Evolutionary conservation across 805 yeast species (phyloP).

Genomic region (Yamadazyma laniorum): DNA sequence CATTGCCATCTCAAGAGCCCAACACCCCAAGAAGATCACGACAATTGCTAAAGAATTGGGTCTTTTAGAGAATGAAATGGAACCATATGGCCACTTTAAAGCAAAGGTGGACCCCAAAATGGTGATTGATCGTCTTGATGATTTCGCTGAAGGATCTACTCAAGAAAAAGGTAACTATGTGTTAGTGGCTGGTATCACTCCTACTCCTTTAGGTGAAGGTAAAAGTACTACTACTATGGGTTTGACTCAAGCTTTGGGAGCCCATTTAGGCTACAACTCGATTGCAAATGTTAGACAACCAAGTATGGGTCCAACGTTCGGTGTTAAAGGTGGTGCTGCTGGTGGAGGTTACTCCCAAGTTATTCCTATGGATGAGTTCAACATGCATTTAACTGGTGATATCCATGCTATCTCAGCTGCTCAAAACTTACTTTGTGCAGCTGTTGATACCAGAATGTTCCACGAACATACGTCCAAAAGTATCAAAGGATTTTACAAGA

Average conservation of each 20-base stretch:
- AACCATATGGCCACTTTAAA: constrained; percentile 84
- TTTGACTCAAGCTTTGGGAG: constrained; percentile 93
- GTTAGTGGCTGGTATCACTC: constrained; percentile 95
- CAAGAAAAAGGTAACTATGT: constrained; percentile 79
- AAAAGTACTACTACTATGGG: constrained; percentile 96
- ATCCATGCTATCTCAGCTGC: constrained; percentile 96
- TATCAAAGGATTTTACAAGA: constrained; percentile 73
- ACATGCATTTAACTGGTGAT: constrained; percentile 96
- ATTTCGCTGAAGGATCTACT: constrained; percentile 63
- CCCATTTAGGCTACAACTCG: constrained; percentile 76
- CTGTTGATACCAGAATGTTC: constrained; percentile 95
- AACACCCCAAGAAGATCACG: constrained; percentile 78
- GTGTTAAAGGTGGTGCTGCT: constrained; percentile 99
- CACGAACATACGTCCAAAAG: constrained; percentile 84
- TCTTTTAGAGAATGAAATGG: constrained; percentile 73
- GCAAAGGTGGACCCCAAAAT: constrained; percentile 69
- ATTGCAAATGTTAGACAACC: constrained; percentile 97
- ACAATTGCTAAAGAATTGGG: constrained; percentile 80
- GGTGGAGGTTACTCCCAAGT: constrained; percentile 99
- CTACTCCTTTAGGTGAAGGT: constrained; percentile 98
- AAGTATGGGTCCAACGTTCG: constrained; percentile 98
- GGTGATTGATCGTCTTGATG: constrained; percentile 45
- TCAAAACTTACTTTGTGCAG: constrained; percentile 91
- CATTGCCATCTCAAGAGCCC: constrained; percentile 84
- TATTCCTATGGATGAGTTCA: constrained; percentile 98